phyloP scores from a whole-genome alignment of 495 filamentous ascomycete genomes.

The Neurospora sp. region DNA sequence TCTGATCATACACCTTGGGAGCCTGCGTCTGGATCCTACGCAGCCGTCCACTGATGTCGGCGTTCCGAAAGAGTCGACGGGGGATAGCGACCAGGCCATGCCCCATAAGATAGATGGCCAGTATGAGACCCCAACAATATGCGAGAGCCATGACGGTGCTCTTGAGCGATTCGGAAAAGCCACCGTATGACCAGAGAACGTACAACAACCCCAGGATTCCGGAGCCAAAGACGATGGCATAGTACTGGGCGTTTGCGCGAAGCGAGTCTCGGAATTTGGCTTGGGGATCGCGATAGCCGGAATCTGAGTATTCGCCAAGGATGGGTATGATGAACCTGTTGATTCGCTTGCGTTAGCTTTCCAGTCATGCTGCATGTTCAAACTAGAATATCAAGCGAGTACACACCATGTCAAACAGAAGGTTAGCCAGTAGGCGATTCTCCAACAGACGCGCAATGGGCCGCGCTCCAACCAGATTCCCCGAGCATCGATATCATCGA shows the following conservation, averaged over 20 bases:
- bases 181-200: constrained; percentile 65
- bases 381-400: background rate
- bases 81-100: constrained; percentile 91
- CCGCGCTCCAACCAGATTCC: constrained; percentile 55
- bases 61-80: constrained; percentile 63
- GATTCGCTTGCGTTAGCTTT: background rate
- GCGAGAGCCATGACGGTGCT: constrained; percentile 83
- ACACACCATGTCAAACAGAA: constrained; percentile 84
- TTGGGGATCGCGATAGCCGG: constrained; percentile 79
- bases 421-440: constrained; percentile 92
- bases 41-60: constrained; percentile 60
- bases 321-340: constrained; percentile 82
- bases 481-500: constrained; percentile 54
- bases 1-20: constrained; percentile 71
- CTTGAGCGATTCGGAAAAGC: constrained; percentile 51
- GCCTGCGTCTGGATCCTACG: constrained; percentile 68
- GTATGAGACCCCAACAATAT: constrained; percentile 82
- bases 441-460: constrained; percentile 73
- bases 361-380: background rate
- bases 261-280: constrained; percentile 74
- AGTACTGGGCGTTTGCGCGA: constrained; percentile 76
- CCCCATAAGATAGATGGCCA: constrained; percentile 95
- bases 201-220: constrained; percentile 70
- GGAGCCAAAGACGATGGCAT: constrained; percentile 64
- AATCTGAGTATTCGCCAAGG: constrained; percentile 86